Base-by-base conservation (phyloP, 1,284 basidiomycete genomes). In the Ceratobasidium theobromae region DNA sequence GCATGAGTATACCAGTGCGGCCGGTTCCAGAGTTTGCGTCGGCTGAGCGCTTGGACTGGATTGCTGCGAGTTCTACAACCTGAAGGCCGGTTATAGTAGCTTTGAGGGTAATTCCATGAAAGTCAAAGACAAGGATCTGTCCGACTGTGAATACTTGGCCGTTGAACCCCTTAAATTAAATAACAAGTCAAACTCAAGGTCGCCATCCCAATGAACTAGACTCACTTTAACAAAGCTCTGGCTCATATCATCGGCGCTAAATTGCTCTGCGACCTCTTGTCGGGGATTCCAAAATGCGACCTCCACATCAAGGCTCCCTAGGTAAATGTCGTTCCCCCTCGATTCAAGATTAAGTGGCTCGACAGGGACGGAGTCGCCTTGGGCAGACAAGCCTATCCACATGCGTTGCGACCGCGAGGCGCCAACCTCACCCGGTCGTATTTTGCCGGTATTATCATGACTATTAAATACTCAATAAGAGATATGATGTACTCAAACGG, bases 61-160 rank as follows among this genome's bases (percentile, higher is more conserved):
- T 81, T 30, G 87, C 85, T 0, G 86, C 83, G 2, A 93, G 77
- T 43, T 94, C 89, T 41, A 94, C 75, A 8, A 84, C 76, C 12
- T 83, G 81, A 3, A 97, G 74, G 4, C 84, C 83, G 64, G 85
- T 88, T 60, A 98, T 83, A 9, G 76, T 78, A 1, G 84, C 88
- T 73, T 88, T 91, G 71, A 98, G 78, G 69, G 91, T 90, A 72
- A 93, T 87, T 3, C 94, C 93, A 71, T 91, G 89, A 78, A 88
- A 98, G 75, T 98, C 97, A 73, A 97, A 94, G 1, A 91, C 87
- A 66, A 98, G 78, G 16, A 87, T 78, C 75, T 95, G 86, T 16
- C 89, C 86, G 0, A 82, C 77, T 14, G 87, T 85, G 75, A 97
- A 89, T 66, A 94, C 79, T 74, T 88, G 77, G 21, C 82, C 82